A percentile compares a stretch with the other conserved stretches of the same genome.
Evolutionary conservation across 2,329 filamentous ascomycete genomes (phyloP).

Genomic region (Colletotrichum limetticola): DNA sequence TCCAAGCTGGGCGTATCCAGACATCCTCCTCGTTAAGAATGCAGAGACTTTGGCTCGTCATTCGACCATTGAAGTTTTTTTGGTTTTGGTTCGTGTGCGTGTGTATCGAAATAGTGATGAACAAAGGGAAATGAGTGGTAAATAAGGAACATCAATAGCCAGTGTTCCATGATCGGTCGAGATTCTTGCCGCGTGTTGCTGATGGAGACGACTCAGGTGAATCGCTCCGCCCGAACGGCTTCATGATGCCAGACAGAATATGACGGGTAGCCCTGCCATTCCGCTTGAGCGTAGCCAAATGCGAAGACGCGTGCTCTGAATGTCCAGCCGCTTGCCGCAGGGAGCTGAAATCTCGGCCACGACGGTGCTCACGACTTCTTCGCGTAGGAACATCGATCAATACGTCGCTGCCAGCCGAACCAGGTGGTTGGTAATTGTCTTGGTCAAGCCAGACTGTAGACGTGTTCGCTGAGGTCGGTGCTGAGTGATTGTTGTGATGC

Average conservation of each 20-base stretch:
- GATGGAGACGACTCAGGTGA: conserved; percentile 48
- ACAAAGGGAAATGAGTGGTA: neutral
- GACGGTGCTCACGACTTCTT: conserved; percentile 33
- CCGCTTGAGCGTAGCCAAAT: conserved; percentile 43
- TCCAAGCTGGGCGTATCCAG: conserved; percentile 23
- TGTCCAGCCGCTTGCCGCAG: conserved; percentile 35
- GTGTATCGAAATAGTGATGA: conserved; percentile 2
- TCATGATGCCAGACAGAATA: conserved; percentile 57
- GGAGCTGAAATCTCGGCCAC: conserved; percentile 30
- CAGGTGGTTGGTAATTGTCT: conserved; percentile 25
- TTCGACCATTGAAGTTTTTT: conserved; percentile 19
- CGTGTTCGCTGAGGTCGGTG: conserved; percentile 22
- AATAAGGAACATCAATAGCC: neutral
- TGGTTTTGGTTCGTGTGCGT: conserved; percentile 2
- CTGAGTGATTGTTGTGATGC: conserved; percentile 43
- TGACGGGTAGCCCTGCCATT: conserved; percentile 50
- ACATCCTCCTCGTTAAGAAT: conserved; percentile 24
- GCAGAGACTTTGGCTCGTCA: conserved; percentile 15
- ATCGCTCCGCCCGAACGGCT: conserved; percentile 53
- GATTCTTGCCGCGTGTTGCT: conserved; percentile 24
- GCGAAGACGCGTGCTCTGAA: conserved; percentile 36
- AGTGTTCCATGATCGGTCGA: conserved; percentile 29
- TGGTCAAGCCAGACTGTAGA: conserved; percentile 47
- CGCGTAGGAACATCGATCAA: conserved; percentile 10
- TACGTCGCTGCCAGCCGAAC: conserved; percentile 40